These are phyloP conservation scores for Coniochaeta sp. DNA, from an alignment of 2,329 filamentous ascomycete genomes.

Conservation along the genomic window DNA sequence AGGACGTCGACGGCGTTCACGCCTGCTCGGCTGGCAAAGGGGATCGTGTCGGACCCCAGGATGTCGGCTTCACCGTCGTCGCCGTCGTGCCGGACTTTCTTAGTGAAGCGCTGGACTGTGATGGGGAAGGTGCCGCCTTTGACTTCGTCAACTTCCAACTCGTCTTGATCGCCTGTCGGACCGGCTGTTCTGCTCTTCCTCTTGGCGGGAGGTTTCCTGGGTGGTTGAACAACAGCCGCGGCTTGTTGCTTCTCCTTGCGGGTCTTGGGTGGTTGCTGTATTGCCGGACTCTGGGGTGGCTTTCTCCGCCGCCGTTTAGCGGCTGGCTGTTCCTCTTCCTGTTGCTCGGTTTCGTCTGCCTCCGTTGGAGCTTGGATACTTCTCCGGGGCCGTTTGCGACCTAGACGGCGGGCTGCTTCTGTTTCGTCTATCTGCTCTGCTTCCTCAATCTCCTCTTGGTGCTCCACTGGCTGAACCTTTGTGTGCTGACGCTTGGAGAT, in stretches of 20 bases:
- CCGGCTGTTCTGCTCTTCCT: constrained; percentile 6
- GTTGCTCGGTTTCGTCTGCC: constrained; percentile 33
- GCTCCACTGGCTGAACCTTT: neutral
- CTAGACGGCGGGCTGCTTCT: constrained; percentile 33
- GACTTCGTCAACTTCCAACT: constrained; percentile 6
- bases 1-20: constrained; percentile 58
- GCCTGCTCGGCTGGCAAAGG: constrained; percentile 43
- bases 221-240: constrained; percentile 14
- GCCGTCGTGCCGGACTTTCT: constrained; percentile 30
- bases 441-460: constrained; percentile 19
- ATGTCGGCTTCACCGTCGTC: constrained; percentile 25
- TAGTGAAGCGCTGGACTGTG: constrained; percentile 54
- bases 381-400: constrained; percentile 33
- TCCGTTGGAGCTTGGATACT: constrained; percentile 30
- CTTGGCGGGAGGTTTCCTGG: constrained; percentile 11
- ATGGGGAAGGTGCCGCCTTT: constrained; percentile 37
- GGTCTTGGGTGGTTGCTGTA: constrained; percentile 25
- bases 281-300: constrained; percentile 20
- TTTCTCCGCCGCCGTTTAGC: constrained; percentile 18
- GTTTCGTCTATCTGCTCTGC: constrained; percentile 35
- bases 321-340: constrained; percentile 17
- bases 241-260: constrained; percentile 29
- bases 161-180: constrained; percentile 8
- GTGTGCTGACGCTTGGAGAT: neutral
- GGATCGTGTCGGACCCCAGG: constrained; percentile 31